A percentile compares a stretch with the other conserved stretches of the same genome.
Conservation (phyloP, 257 asterid species). For the Penstemon newberryi region DNA sequence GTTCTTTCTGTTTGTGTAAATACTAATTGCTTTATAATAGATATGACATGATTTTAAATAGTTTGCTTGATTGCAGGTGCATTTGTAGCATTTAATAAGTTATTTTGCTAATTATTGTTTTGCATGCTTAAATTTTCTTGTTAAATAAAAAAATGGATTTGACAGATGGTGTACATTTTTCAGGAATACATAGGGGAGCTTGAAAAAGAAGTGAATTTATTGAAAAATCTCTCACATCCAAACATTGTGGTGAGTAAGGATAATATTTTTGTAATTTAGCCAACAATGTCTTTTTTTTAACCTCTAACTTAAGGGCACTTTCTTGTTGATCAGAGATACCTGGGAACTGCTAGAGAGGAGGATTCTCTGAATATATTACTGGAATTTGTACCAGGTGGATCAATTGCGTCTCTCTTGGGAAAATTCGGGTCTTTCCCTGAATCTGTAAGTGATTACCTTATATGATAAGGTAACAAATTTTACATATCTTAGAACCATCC, state of each 20-base stretch:
- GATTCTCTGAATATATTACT: conserved; percentile 78
- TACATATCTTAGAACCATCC: neutral
- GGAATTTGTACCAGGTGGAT: conserved; percentile 95
- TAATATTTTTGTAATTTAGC: conserved; percentile 5
- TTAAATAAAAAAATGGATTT: neutral
- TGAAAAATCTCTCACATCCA: conserved; percentile 85
- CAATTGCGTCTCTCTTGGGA: conserved; percentile 87
- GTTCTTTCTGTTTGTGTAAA: conserved; percentile 13
- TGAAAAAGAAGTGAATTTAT: conserved; percentile 81
- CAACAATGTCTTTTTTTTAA: neutral
- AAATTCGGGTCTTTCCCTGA: conserved; percentile 92
- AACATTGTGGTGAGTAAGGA: conserved; percentile 74
- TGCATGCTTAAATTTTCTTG: neutral
- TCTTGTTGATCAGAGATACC: conserved; percentile 65
- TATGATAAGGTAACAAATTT: too few species aligned
- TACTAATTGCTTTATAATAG: neutral
- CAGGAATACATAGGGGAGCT: conserved; percentile 87
- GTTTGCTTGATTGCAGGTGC: neutral
- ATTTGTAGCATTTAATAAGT: too few species aligned
- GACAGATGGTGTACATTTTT: conserved; percentile 14
- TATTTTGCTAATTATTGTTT: neutral
- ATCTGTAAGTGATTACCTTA: conserved; percentile 57
- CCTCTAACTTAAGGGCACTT: conserved; percentile 21
- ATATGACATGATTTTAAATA: neutral
- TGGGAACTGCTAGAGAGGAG: conserved; percentile 86